These are phyloP conservation scores for Cladosporium sp. DNA, from an alignment of 2,329 filamentous ascomycete genomes.

Conservation along the genomic window DNA sequence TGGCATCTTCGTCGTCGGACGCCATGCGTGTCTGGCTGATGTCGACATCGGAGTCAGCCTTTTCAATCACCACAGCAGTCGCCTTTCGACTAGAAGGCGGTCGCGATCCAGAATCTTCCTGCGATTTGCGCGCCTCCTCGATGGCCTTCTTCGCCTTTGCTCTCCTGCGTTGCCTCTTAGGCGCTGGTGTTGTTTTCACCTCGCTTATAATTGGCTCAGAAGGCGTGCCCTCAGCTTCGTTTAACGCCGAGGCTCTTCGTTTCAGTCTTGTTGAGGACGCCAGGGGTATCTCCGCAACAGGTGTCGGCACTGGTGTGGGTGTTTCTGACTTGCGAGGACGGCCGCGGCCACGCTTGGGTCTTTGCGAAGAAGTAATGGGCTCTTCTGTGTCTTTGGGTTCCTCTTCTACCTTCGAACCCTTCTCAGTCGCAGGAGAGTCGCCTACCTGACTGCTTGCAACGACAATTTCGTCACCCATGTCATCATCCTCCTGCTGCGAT, in stretches of 20 bases:
- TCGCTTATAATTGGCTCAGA: constrained; percentile 19
- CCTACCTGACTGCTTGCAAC: constrained; percentile 35
- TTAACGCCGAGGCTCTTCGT: constrained; percentile 32
- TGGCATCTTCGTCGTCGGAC: constrained; percentile 4
- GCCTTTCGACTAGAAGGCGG: constrained; percentile 6
- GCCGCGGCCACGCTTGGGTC: constrained; percentile 30
- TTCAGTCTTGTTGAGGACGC: constrained; percentile 25
- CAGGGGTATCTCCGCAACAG: constrained; percentile 12
- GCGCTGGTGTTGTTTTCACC: constrained; percentile 27
- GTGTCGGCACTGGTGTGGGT: constrained; percentile 17
- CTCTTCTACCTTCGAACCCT: not conserved
- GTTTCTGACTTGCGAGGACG: constrained; percentile 30
- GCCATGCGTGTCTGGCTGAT: constrained; percentile 8
- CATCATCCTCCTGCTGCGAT: constrained; percentile 32
- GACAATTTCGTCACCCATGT: constrained; percentile 43
- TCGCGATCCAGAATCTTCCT: constrained; percentile 24
- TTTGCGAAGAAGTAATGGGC: not conserved
- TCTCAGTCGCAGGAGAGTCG: constrained; percentile 11
- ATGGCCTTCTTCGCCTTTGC: constrained; percentile 8
- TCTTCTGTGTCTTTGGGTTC: not conserved
- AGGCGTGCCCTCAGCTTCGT: constrained; percentile 16
- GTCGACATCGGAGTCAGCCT: not conserved
- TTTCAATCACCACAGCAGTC: constrained; percentile 10
- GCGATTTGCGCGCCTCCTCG: constrained; percentile 27
- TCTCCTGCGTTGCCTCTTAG: constrained; percentile 21